Percentiles rank a stretch among this genome's conserved stretches.
Evolutionary conservation across 2,329 filamentous ascomycete genomes (phyloP).

Genomic region (Passalora sequoiae): DNA sequence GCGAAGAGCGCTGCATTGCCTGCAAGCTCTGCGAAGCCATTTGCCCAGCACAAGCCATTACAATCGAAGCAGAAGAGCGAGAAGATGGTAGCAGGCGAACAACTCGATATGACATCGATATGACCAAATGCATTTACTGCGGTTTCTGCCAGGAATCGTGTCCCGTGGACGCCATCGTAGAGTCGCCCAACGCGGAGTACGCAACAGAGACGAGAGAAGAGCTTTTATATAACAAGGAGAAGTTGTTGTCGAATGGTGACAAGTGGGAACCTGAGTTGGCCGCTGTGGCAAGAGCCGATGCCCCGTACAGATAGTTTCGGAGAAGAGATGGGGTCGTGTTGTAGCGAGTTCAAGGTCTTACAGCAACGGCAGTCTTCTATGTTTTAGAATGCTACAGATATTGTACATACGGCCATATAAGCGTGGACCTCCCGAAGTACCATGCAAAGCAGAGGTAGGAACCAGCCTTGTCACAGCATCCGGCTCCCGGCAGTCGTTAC

Average conservation of each 20-base stretch:
- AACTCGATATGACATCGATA: slow-evolving; percentile 97
- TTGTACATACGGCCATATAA: slow-evolving; percentile 13
- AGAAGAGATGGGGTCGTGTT: no score
- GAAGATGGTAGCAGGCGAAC: slow-evolving; percentile 92
- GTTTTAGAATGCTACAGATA: slow-evolving; percentile 11
- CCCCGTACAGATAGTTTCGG: slow-evolving; percentile 61
- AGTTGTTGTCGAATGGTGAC: slow-evolving; percentile 45
- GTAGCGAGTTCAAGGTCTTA: no score
- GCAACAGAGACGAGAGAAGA: slow-evolving; percentile 81
- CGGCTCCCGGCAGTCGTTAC: no score
- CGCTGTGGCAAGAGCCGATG: slow-evolving; percentile 84
- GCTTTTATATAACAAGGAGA: slow-evolving; percentile 95
- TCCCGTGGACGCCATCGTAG: slow-evolving; percentile 90
- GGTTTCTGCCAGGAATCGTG: slow-evolving; percentile 99
- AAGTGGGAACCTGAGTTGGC: slow-evolving; percentile 95
- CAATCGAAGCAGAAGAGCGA: slow-evolving; percentile 97
- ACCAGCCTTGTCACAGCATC: no score
- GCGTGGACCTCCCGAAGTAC: no score
- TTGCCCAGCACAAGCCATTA: slow-evolving; percentile 96
- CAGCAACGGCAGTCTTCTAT: slow-evolving; percentile 14
- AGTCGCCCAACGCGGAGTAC: slow-evolving; percentile 69
- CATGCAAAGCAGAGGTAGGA: no score
- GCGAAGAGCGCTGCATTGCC: slow-evolving; percentile 97
- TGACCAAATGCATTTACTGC: slow-evolving; percentile 99
- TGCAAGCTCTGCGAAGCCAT: slow-evolving; percentile 99